phyloP scores from a whole-genome alignment of 129 eudicot genomes.

The Logfia minima region DNA sequence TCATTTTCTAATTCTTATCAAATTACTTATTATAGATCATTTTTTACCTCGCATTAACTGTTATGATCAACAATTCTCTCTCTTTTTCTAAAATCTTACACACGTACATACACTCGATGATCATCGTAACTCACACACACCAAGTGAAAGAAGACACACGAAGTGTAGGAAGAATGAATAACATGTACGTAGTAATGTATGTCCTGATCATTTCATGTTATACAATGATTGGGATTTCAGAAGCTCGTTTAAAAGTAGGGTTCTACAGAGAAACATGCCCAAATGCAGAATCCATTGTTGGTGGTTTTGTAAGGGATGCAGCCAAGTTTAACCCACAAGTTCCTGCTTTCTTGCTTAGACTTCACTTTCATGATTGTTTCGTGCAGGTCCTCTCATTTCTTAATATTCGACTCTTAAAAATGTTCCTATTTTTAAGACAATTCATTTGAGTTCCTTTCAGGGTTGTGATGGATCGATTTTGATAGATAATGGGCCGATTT shows the following conservation, averaged over 20 bases:
- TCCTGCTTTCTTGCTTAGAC: conserved; percentile 60
- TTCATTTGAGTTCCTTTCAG: conserved; percentile 32
- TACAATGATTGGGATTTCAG: conserved; percentile 32
- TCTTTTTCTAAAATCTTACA: neutral
- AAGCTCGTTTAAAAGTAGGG: conserved; percentile 54
- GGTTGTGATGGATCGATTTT: conserved; percentile 93
- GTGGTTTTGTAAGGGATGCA: conserved; percentile 42
- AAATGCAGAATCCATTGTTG: conserved; percentile 63
- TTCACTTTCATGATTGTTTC: conserved; percentile 87
- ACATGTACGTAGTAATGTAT: conserved; percentile 4
- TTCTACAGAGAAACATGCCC: conserved; percentile 61
- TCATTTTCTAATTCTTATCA: neutral
- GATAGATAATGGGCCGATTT: conserved; percentile 48
- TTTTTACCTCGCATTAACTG: neutral
- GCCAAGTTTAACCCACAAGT: conserved; percentile 29
- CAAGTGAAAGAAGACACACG: conserved; percentile 12
- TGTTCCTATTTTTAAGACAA: neutral
- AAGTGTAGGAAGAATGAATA: conserved; percentile 29
- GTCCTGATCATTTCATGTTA: conserved; percentile 26
- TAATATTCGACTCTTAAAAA: too few relatives aligned
- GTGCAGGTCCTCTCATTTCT: conserved; percentile 45
- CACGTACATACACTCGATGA: neutral
- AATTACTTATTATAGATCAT: neutral
- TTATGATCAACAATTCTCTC: neutral
- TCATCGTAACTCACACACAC: neutral